Evolutionary conservation across 345 rosid genomes (phyloP).

Genomic region (Reutealis trisperma): DNA sequence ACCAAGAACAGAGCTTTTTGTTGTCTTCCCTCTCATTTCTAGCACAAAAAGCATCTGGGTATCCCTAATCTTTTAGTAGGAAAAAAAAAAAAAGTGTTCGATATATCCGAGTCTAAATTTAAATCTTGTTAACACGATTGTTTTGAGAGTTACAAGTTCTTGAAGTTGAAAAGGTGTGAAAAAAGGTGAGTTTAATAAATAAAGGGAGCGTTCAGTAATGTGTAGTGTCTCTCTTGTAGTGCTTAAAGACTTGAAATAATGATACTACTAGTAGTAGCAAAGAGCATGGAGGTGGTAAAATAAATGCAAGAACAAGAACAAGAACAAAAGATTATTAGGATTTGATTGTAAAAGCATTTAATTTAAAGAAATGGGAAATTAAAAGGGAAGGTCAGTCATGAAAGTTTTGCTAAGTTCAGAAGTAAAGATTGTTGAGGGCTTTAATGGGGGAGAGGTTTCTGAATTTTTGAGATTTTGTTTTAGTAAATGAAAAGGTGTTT

Average conservation of each 20-base stretch:
- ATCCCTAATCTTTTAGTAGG: neutral
- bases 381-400: slow-evolving; percentile 25
- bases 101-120: neutral
- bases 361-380: neutral
- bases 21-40: neutral
- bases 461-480: neutral
- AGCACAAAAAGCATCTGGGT: neutral
- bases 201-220: slow-evolving; percentile 42
- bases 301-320: neutral
- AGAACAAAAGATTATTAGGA: neutral
- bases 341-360: neutral
- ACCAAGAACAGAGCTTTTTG: slow-evolving; percentile 16
- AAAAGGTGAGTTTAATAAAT: slow-evolving; percentile 54
- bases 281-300: neutral
- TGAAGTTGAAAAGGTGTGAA: slow-evolving; percentile 48
- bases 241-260: neutral
- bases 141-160: neutral
- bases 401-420: slow-evolving; percentile 19
- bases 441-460: neutral
- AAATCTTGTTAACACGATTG: neutral
- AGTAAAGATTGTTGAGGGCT: neutral
- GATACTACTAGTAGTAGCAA: neutral
- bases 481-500: slow-evolving; percentile 15
- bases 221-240: slow-evolving; percentile 12
- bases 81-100: neutral